These are phyloP conservation scores for Gaertneriomyces semiglobifer DNA, from an alignment of 192 early-diverging fungal genomes.

Conservation along the genomic window DNA sequence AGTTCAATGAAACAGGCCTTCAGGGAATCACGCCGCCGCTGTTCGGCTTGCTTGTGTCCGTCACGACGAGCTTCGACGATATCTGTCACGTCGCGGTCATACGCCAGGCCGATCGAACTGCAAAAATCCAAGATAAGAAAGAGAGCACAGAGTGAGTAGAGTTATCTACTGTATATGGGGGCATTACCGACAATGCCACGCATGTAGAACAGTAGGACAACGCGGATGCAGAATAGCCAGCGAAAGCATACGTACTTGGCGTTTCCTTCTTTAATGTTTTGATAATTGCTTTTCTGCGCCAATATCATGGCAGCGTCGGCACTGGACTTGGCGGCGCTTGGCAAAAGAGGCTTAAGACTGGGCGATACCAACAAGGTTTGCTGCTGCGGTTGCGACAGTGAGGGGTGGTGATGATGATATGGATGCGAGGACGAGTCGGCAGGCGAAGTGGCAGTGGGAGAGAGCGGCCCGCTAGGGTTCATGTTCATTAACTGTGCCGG, in stretches of 20 bases:
- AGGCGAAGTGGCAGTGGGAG: conserved; percentile 12
- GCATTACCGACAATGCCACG: not conserved
- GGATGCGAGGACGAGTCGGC: no score
- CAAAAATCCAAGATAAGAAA: not conserved
- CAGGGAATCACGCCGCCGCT: conserved; percentile 89
- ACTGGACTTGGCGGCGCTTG: conserved; percentile 31
- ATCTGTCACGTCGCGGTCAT: conserved; percentile 69
- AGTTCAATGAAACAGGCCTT: conserved; percentile 87
- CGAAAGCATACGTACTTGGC: conserved; percentile 58
- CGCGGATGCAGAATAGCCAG: not conserved
- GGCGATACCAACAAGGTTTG: conserved; percentile 33
- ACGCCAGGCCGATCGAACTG: conserved; percentile 68
- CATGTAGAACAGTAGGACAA: not conserved
- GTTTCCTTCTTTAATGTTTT: conserved; percentile 82
- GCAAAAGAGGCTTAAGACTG: conserved; percentile 36
- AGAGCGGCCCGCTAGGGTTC: conserved; percentile 24
- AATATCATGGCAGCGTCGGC: conserved; percentile 48
- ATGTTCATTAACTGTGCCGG: conserved; percentile 68
- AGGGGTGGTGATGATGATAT: no score
- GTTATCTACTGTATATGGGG: not conserved
- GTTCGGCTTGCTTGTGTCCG: conserved; percentile 93
- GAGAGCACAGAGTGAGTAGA: conserved; percentile 4
- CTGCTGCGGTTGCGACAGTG: conserved; percentile 9
- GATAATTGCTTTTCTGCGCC: conserved; percentile 76
- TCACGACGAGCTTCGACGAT: conserved; percentile 80